phyloP scores from a whole-genome alignment of 2,329 filamentous ascomycete genomes.

The Sarocladium brachiariae region DNA sequence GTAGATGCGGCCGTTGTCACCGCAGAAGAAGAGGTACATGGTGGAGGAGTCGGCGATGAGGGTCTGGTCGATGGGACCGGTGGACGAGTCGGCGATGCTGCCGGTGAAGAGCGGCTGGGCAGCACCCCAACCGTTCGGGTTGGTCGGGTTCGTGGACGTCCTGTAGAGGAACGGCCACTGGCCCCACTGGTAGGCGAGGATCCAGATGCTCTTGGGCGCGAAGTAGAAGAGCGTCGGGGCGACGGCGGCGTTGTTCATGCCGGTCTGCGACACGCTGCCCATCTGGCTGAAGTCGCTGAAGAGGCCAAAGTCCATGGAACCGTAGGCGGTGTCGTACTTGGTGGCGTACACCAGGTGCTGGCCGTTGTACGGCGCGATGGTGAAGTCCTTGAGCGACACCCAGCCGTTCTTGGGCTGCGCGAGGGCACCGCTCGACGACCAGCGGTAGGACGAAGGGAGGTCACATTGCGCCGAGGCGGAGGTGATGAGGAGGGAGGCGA shows the following conservation, averaged over 20 bases:
- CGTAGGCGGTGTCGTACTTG: slow-evolving; percentile 36
- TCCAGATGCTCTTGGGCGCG: slow-evolving; percentile 50
- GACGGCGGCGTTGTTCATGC: slow-evolving; percentile 39
- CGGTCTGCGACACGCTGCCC: slow-evolving; percentile 42
- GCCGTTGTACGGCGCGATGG: slow-evolving; percentile 43
- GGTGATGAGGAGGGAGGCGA: slow-evolving; percentile 3
- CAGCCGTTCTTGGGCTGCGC: slow-evolving; percentile 46
- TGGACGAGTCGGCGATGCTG: slow-evolving; percentile 42
- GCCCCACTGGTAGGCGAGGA: slow-evolving; percentile 58
- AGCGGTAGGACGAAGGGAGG: slow-evolving; percentile 48
- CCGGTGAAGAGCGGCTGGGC: slow-evolving; percentile 48
- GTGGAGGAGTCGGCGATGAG: slow-evolving; percentile 50
- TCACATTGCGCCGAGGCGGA: slow-evolving; percentile 26
- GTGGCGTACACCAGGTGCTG: slow-evolving; percentile 53
- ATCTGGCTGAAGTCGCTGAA: slow-evolving; percentile 48
- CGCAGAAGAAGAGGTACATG: slow-evolving; percentile 61
- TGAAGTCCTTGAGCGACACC: slow-evolving; percentile 56
- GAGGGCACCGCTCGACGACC: slow-evolving; percentile 44
- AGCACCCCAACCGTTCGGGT: slow-evolving; percentile 48
- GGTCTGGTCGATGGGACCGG: slow-evolving; percentile 53
- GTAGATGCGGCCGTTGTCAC: slow-evolving; percentile 61
- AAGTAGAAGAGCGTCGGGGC: slow-evolving; percentile 58
- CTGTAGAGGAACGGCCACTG: slow-evolving; percentile 49
- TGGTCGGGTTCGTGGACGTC: slow-evolving; percentile 49
- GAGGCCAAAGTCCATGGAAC: slow-evolving; percentile 49